A percentile compares a stretch with the other conserved stretches of the same genome.
Evolutionary conservation across 2,329 filamentous ascomycete species (phyloP).

Genomic region (Cercospora sp.): DNA sequence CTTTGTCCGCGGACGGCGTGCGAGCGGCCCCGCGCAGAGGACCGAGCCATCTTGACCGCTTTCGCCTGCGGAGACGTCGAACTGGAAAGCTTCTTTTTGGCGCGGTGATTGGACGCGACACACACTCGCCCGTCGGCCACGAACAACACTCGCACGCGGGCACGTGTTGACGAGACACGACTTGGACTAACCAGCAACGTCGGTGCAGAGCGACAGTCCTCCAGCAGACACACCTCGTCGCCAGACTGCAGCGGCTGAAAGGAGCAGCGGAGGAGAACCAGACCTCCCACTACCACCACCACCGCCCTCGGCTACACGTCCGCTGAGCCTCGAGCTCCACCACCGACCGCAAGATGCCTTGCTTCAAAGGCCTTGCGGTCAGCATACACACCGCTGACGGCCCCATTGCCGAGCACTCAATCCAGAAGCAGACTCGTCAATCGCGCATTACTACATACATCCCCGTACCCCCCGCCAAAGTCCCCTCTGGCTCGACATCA

Average conservation of each 20-base stretch:
- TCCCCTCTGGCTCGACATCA: constrained; percentile 58
- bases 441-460: constrained; percentile 97
- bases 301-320: not conserved
- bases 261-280: constrained; percentile 4
- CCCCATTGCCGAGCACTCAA: constrained; percentile 87
- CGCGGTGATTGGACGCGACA: constrained; percentile 10
- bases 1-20: not conserved
- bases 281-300: constrained; percentile 3
- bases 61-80: constrained; percentile 5
- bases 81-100: not conserved
- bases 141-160: constrained; percentile 1
- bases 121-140: not conserved
- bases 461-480: constrained; percentile 83
- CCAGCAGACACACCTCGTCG: not conserved
- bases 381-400: constrained; percentile 83
- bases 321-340: constrained; percentile 12
- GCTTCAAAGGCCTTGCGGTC: constrained; percentile 98
- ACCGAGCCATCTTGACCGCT: constrained; percentile 1
- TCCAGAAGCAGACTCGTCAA: constrained; percentile 88
- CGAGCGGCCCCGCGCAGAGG: not conserved
- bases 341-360: constrained; percentile 66
- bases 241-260: not conserved
- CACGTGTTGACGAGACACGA: constrained; percentile 2
- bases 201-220: not conserved
- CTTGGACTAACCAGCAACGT: not conserved